phyloP scores from a whole-genome alignment of 139 green algal genomes.

The Volvox africanus region DNA sequence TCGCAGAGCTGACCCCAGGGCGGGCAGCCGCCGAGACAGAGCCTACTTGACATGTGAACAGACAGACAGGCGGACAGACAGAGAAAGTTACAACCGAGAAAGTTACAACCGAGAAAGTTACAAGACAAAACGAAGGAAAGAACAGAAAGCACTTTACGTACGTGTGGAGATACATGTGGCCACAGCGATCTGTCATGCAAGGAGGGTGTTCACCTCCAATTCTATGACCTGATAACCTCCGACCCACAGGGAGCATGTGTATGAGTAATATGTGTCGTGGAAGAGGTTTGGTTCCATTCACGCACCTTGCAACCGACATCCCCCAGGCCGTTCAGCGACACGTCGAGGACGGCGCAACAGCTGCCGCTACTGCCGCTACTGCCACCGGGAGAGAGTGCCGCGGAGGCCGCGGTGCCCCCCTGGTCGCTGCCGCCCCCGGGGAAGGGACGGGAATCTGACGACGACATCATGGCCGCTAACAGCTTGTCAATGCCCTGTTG shows the following conservation, averaged over 20 bases:
- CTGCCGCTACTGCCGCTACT: background rate
- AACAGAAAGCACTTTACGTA: too few species aligned
- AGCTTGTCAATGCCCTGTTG: background rate
- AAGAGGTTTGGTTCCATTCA: background rate
- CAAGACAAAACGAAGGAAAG: too few species aligned
- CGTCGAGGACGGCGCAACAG: slow-evolving; percentile 42
- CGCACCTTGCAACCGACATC: slow-evolving; percentile 56
- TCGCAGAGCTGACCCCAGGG: background rate
- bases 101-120: too few species aligned
- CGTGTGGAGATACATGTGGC: too few species aligned
- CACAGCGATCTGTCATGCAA: too few species aligned
- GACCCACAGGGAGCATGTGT: too few species aligned
- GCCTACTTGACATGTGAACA: background rate
- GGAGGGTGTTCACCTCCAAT: too few species aligned
- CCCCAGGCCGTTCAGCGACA: slow-evolving; percentile 51
- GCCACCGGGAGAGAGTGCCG: background rate
- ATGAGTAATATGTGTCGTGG: too few species aligned
- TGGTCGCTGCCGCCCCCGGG: background rate
- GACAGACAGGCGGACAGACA: background rate
- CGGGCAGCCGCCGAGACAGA: background rate
- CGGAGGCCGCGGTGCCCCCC: background rate
- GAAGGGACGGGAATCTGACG: too few species aligned
- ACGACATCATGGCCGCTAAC: background rate
- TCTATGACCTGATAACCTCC: too few species aligned
- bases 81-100: too few species aligned